phyloP scores from a whole-genome alignment of 345 rosid genomes.

The Carallia brachiata region DNA sequence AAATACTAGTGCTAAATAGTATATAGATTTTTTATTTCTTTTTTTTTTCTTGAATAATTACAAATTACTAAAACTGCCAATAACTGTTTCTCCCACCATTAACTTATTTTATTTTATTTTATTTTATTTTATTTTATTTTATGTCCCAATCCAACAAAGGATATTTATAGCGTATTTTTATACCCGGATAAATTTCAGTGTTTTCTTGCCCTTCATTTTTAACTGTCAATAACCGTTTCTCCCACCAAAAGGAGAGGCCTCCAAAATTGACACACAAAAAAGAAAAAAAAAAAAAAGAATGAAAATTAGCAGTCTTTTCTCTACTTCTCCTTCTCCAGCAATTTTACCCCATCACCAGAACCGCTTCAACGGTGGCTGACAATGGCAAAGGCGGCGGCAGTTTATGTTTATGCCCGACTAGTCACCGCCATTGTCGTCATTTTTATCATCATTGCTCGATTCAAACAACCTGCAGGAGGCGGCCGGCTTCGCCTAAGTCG shows the following conservation, averaged over 20 bases:
- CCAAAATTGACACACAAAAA: not conserved
- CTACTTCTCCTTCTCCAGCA: not conserved
- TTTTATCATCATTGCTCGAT: slow-evolving; percentile 29
- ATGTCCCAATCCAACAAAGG: too few relatives aligned
- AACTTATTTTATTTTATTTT: too few relatives aligned
- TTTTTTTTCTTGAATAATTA: too few relatives aligned
- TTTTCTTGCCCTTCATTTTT: slow-evolving; percentile 9
- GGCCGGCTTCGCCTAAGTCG: slow-evolving; percentile 25
- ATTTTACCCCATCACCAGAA: not conserved
- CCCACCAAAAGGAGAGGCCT: slow-evolving; percentile 25
- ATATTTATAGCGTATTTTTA: too few relatives aligned
- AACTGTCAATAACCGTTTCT: slow-evolving; percentile 51
- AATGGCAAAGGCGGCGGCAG: slow-evolving; percentile 67
- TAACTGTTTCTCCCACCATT: too few relatives aligned
- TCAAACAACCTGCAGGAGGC: slow-evolving; percentile 7
- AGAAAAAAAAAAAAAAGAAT: not conserved
- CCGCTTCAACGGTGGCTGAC: slow-evolving; percentile 3
- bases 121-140: too few relatives aligned
- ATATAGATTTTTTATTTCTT: too few relatives aligned
- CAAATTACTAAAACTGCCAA: too few relatives aligned
- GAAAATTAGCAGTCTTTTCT: not conserved
- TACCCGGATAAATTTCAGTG: too few relatives aligned
- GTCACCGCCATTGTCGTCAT: slow-evolving; percentile 34
- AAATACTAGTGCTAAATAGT: too few relatives aligned
- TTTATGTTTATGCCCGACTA: slow-evolving; percentile 30